Evolutionary conservation across 1,139 yeast genomes (phyloP).

Genomic region (Kurtzmaniella quercitrusa): DNA sequence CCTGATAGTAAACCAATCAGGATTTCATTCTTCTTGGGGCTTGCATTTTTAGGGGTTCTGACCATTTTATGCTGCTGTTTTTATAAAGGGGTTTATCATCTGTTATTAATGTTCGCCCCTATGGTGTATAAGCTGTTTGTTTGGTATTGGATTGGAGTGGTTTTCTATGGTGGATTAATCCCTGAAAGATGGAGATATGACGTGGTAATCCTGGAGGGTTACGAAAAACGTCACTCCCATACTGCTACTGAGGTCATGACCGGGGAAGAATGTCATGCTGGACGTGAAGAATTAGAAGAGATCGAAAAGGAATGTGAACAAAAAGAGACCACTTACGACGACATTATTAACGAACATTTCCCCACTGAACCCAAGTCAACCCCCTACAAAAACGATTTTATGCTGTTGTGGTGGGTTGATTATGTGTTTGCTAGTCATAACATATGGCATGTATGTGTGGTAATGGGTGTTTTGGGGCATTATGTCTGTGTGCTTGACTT

Average conservation of each 20-base stretch:
- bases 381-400: slow-evolving; percentile 43
- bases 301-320: slow-evolving; percentile 30
- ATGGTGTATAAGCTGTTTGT: slow-evolving; percentile 57
- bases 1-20: slow-evolving; percentile 81
- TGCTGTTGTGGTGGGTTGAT: slow-evolving; percentile 83
- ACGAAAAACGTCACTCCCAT: slow-evolving; percentile 21
- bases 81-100: slow-evolving; percentile 51
- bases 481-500: slow-evolving; percentile 72
- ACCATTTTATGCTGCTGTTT: slow-evolving; percentile 57
- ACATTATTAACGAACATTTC: slow-evolving; percentile 49
- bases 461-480: slow-evolving; percentile 84
- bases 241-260: slow-evolving; percentile 30
- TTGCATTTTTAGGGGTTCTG: slow-evolving; percentile 71
- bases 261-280: slow-evolving; percentile 35
- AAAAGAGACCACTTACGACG: slow-evolving; percentile 14
- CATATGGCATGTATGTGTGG: slow-evolving; percentile 89
- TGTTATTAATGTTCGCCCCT: slow-evolving; percentile 57
- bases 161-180: slow-evolving; percentile 80
- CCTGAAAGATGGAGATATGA: slow-evolving; percentile 89
- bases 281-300: slow-evolving; percentile 44
- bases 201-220: slow-evolving; percentile 44
- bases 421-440: slow-evolving; percentile 76
- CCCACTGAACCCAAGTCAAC: slow-evolving; percentile 46
- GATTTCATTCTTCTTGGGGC: slow-evolving; percentile 75
- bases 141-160: slow-evolving; percentile 80